Conservation (phyloP, 2,329 filamentous ascomycete genomes). For the Penicillium sp. region DNA sequence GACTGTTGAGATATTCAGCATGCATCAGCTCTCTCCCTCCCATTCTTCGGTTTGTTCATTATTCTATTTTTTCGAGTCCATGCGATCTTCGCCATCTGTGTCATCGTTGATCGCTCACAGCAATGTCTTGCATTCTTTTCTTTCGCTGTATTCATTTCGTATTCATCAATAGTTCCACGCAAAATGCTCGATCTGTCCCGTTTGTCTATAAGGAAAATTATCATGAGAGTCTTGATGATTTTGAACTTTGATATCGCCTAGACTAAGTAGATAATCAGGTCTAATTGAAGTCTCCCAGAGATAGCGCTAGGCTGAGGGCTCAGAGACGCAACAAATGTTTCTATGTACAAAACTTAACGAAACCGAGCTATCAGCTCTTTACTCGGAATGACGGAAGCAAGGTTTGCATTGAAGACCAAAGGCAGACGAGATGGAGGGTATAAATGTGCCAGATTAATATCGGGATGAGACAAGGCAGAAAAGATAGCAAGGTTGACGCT, state of each 20-base stretch:
- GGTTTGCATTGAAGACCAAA: not conserved
- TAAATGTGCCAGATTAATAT: constrained; percentile 11
- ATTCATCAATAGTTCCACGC: not conserved
- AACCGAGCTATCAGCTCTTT: not conserved
- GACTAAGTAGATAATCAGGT: not conserved
- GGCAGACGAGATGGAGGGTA: constrained; percentile 13
- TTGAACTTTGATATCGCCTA: not conserved
- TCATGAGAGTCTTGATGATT: too few relatives aligned
- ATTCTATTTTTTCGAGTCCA: constrained; percentile 1
- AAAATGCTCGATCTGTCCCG: not conserved
- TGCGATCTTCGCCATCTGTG: constrained; percentile 7
- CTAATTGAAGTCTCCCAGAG: not conserved
- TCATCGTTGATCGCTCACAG: not conserved
- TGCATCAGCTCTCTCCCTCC: not conserved
- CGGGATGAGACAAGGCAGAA: not conserved
- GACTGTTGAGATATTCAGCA: not conserved
- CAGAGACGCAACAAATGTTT: not conserved
- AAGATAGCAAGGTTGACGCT: not conserved
- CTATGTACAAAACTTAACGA: constrained; percentile 6
- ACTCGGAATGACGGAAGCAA: constrained; percentile 1
- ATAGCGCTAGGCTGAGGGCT: not conserved
- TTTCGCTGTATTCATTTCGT: not conserved
- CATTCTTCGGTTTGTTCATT: constrained; percentile 7
- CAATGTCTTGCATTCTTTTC: constrained; percentile 5
- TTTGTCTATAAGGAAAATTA: not conserved